A percentile compares a stretch with the other conserved stretches of the same genome.
These are phyloP conservation scores for Orbilia ellipsospora DNA, from an alignment of 2,329 filamentous ascomycete species.

Conservation along the genomic window DNA sequence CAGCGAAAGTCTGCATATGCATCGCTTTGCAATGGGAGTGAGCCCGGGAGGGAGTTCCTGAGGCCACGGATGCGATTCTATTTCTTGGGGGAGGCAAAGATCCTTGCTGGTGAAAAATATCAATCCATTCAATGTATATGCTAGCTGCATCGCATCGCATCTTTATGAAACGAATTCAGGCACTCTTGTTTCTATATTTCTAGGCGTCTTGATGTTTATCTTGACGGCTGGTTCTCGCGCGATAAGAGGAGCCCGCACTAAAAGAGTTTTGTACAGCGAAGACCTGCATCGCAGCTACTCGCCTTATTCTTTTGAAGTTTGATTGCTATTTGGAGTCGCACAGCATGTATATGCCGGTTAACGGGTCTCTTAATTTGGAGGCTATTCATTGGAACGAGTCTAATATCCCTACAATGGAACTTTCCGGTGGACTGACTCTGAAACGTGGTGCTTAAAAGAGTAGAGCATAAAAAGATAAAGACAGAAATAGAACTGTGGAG, in stretches of 20 bases:
- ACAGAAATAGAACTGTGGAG: no score
- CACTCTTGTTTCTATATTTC: no score
- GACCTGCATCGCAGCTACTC: not conserved
- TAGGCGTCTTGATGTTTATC: no score
- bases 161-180: not conserved
- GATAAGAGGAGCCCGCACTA: not conserved
- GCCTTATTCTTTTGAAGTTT: constrained; percentile 2
- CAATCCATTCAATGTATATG: no score
- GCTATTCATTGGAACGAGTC: not conserved
- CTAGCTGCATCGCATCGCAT: constrained; percentile 6
- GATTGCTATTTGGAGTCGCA: constrained; percentile 45
- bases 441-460: no score
- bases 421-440: no score
- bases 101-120: not conserved
- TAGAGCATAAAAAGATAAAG: no score
- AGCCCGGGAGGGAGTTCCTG: constrained; percentile 52
- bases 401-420: no score
- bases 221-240: not conserved
- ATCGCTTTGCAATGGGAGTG: constrained; percentile 24
- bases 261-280: not conserved
- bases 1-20: constrained; percentile 23
- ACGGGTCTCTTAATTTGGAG: not conserved
- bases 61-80: constrained; percentile 4
- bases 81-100: not conserved
- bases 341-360: constrained; percentile 16